A percentile compares a stretch with the other conserved stretches of the same genome.
Evolutionary conservation across 768 basidiomycete genomes (phyloP).

Genomic region (Lyophyllum shimeji): DNA sequence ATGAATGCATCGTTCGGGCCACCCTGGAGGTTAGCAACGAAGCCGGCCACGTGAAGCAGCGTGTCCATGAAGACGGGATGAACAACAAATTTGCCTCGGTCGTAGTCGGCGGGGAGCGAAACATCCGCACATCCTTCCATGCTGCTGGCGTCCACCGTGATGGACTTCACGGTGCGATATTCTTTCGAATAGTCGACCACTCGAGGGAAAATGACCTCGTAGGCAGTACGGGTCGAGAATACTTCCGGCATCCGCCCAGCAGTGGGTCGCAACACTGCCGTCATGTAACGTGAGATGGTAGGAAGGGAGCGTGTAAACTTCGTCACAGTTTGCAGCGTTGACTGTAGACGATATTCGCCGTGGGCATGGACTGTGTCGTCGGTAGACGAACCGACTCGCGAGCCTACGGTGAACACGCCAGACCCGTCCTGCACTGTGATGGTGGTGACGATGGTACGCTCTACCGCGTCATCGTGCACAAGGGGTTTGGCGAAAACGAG

Average conservation of each 20-base stretch:
- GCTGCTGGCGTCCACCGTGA: constrained; percentile 48
- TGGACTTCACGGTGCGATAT: constrained; percentile 57
- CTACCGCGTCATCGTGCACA: constrained; percentile 37
- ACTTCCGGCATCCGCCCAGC: constrained; percentile 35
- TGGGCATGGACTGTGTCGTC: constrained; percentile 41
- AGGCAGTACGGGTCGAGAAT: constrained; percentile 55
- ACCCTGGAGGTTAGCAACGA: constrained; percentile 61
- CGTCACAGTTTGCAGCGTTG: constrained; percentile 25
- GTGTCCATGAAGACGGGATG: constrained; percentile 67
- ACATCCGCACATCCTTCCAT: constrained; percentile 54
- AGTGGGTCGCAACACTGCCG: constrained; percentile 26
- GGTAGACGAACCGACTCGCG: constrained; percentile 29
- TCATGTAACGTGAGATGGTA: constrained; percentile 31
- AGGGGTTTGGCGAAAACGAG: constrained; percentile 56
- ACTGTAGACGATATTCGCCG: constrained; percentile 44
- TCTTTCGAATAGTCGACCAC: constrained; percentile 61
- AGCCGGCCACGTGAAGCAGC: constrained; percentile 68
- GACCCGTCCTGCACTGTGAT: constrained; percentile 36
- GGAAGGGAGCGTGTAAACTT: constrained; percentile 40
- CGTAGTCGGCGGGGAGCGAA: constrained; percentile 33
- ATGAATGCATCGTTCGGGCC: constrained; percentile 56
- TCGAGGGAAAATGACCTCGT: constrained; percentile 68
- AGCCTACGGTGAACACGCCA: constrained; percentile 48
- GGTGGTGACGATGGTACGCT: constrained; percentile 34
- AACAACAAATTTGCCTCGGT: constrained; percentile 34